Evolutionary conservation across 2,329 filamentous ascomycete species (phyloP).

Genomic region (Didymellaceae sp.): DNA sequence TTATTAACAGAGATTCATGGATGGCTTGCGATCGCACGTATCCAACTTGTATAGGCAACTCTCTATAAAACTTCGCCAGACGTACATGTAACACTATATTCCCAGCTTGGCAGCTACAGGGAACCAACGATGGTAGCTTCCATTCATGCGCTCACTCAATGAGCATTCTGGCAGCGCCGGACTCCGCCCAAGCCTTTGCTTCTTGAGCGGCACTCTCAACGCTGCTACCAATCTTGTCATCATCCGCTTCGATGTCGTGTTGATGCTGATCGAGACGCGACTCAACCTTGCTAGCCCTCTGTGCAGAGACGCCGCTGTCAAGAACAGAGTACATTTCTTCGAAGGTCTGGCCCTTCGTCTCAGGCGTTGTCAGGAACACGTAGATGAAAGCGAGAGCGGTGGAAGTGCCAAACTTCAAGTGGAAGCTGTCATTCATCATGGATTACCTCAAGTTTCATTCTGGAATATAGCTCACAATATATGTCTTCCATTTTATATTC

Average conservation of each 20-base stretch:
- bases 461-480: slow-evolving; percentile 35
- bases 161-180: no score
- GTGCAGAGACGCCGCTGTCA: slow-evolving; percentile 45
- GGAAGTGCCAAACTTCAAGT: slow-evolving; percentile 46
- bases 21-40: no score
- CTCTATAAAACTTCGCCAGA: no score
- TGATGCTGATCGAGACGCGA: slow-evolving; percentile 46
- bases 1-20: no score
- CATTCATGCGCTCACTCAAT: background rate
- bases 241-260: slow-evolving; percentile 47
- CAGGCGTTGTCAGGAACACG: slow-evolving; percentile 50
- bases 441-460: background rate
- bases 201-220: slow-evolving; percentile 25
- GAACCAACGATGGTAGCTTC: background rate
- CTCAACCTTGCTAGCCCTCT: slow-evolving; percentile 38
- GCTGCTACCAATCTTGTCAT: slow-evolving; percentile 33
- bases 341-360: slow-evolving; percentile 51
- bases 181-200: slow-evolving; percentile 19
- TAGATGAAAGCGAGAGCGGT: slow-evolving; percentile 48
- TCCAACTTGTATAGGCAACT: no score
- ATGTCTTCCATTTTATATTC: slow-evolving; percentile 53
- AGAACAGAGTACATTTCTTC: slow-evolving; percentile 53
- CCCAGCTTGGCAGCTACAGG: no score
- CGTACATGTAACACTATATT: no score
- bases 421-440: background rate